Percentiles rank a stretch among this genome's conserved stretches.
These are phyloP conservation scores for Brettanomyces sp. DNA, from an alignment of 805 yeast genomes.

Conservation along the genomic window DNA sequence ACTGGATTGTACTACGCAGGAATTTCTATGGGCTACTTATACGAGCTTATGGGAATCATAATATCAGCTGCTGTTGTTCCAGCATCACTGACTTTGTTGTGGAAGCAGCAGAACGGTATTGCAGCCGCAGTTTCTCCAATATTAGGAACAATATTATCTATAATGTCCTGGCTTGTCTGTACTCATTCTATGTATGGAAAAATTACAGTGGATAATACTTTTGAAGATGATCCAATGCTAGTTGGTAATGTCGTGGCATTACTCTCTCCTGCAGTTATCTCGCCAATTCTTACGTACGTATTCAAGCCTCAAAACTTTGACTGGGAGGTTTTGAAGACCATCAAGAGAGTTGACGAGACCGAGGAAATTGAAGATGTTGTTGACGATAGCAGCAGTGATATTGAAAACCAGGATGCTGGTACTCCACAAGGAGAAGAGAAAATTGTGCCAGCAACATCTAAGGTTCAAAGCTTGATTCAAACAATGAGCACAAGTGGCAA, in stretches of 20 bases:
- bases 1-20: constrained; percentile 76
- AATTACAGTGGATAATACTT: constrained; percentile 47
- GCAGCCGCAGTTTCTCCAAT: constrained; percentile 77
- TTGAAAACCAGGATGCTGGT: constrained; percentile 19
- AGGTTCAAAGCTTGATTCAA: constrained; percentile 17
- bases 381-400: constrained; percentile 21
- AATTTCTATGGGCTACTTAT: constrained; percentile 78
- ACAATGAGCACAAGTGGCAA: constrained; percentile 12
- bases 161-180: constrained; percentile 57
- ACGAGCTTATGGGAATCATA: constrained; percentile 83
- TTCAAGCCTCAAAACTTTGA: constrained; percentile 70
- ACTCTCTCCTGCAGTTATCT: constrained; percentile 55
- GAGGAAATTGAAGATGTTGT: constrained; percentile 40
- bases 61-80: constrained; percentile 84
- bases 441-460: constrained; percentile 19
- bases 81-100: constrained; percentile 53
- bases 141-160: constrained; percentile 63
- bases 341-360: constrained; percentile 63
- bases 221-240: constrained; percentile 81
- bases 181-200: constrained; percentile 35
- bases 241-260: constrained; percentile 82
- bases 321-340: constrained; percentile 52
- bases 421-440: constrained; percentile 11
- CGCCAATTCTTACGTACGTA: constrained; percentile 54
- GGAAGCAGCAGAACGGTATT: constrained; percentile 50